These are phyloP conservation scores for Yarrowia divulgata DNA, from an alignment of 805 yeast species.

Conservation along the genomic window DNA sequence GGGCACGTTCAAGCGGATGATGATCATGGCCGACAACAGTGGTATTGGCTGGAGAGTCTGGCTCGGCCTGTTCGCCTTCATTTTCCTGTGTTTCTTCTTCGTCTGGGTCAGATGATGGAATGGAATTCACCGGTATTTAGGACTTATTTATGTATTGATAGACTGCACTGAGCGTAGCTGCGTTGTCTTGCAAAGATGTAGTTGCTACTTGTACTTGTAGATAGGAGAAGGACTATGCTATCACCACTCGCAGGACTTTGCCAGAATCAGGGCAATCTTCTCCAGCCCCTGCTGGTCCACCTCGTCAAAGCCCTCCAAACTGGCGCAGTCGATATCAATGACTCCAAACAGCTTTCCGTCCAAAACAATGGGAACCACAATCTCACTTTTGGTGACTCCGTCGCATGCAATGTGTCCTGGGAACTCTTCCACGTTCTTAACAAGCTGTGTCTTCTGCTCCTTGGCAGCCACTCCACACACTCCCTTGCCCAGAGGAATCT, in stretches of 20 bases:
- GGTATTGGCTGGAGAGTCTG: conserved; percentile 71
- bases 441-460: conserved; percentile 68
- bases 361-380: conserved; percentile 80
- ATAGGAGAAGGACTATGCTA: no score
- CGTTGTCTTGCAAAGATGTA: no score
- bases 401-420: conserved; percentile 98
- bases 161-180: conserved; percentile 6
- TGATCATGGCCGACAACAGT: conserved; percentile 66
- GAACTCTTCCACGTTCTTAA: conserved; percentile 74
- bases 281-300: conserved; percentile 68
- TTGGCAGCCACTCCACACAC: conserved; percentile 91
- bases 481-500: conserved; percentile 77
- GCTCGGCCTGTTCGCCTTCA: conserved; percentile 57
- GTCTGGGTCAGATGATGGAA: conserved; percentile 45
- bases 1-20: conserved; percentile 63
- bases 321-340: conserved; percentile 83
- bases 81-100: conserved; percentile 57
- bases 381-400: conserved; percentile 91
- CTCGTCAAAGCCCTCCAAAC: conserved; percentile 68
- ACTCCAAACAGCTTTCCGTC: conserved; percentile 68
- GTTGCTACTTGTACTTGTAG: no score
- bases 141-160: conserved; percentile 34
- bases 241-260: conserved; percentile 61
- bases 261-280: conserved; percentile 60
- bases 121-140: not conserved